phyloP scores from a whole-genome alignment of 2,329 filamentous ascomycete genomes.

The Microdochium paspali region DNA sequence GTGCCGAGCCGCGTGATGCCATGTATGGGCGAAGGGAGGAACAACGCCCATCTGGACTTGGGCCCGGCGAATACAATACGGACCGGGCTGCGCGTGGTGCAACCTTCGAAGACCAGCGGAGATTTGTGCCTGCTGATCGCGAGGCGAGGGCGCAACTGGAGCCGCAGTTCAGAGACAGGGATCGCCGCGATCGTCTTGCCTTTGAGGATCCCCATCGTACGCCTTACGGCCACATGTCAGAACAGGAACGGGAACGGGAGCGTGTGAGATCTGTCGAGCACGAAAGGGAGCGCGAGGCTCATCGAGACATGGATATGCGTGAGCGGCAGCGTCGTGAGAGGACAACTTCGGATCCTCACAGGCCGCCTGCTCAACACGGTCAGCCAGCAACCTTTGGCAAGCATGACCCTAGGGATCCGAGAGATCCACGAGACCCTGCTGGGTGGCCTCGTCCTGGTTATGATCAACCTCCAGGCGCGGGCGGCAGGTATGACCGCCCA shows the following conservation, averaged over 20 bases:
- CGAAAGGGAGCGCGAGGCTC: neutral
- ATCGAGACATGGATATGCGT: conserved; percentile 28
- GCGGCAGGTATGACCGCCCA: conserved; percentile 32
- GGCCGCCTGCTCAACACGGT: conserved; percentile 32
- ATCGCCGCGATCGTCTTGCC: conserved; percentile 27
- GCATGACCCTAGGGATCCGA: conserved; percentile 9
- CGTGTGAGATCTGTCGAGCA: neutral
- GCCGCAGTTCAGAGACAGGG: conserved; percentile 33
- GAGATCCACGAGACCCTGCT: conserved; percentile 20
- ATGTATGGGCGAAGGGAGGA: conserved; percentile 42
- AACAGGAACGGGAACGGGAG: conserved; percentile 23
- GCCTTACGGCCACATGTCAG: conserved; percentile 6
- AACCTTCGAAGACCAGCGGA: conserved; percentile 46
- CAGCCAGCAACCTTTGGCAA: conserved; percentile 28
- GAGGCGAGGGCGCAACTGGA: conserved; percentile 26
- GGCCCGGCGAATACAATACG: conserved; percentile 39
- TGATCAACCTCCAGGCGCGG: conserved; percentile 23
- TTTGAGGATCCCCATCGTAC: conserved; percentile 22
- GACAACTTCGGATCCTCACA: conserved; percentile 38
- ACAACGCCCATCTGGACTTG: conserved; percentile 16
- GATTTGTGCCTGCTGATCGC: conserved; percentile 36
- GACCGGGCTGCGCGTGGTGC: conserved; percentile 34
- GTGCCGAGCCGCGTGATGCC: conserved; percentile 20
- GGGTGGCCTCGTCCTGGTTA: conserved; percentile 27
- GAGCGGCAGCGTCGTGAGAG: conserved; percentile 28